Evolutionary conservation across 176 grass and related monocot genomes (phyloP).

Genomic region (Tillandsia leiboldiana): DNA sequence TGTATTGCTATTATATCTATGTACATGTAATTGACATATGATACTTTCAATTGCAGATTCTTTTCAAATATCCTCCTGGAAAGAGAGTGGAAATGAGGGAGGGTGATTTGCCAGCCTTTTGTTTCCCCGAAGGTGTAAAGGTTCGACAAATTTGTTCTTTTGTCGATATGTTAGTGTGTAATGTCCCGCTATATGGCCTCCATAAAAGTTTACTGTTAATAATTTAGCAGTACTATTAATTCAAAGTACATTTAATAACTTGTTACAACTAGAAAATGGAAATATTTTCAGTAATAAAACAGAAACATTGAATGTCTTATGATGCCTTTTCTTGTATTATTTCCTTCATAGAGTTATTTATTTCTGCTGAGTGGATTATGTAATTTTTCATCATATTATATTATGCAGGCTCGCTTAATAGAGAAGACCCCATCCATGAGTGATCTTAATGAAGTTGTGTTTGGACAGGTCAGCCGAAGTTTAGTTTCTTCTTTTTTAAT

Average conservation of each 20-base stretch:
- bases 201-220: too few species aligned
- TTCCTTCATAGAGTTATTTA: not conserved
- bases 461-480: constrained; percentile 74
- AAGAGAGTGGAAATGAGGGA: constrained; percentile 65
- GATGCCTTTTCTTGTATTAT: not conserved
- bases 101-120: constrained; percentile 78
- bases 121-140: constrained; percentile 98
- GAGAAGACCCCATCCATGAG: constrained; percentile 99
- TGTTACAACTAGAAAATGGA: too few species aligned
- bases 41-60: constrained; percentile 54
- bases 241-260: too few species aligned
- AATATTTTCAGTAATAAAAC: too few species aligned
- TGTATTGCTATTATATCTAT: not conserved
- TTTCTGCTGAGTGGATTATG: not conserved
- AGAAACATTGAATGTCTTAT: too few species aligned
- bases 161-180: too few species aligned
- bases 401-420: constrained; percentile 77
- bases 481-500: not conserved
- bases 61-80: constrained; percentile 95
- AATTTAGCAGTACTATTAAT: too few species aligned
- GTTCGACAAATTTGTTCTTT: constrained; percentile 22
- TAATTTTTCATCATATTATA: constrained; percentile 13
- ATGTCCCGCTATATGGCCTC: too few species aligned
- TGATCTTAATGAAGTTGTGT: constrained; percentile 90
- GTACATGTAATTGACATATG: constrained; percentile 4